A percentile compares a stretch with the other conserved stretches of the same genome.
These are phyloP conservation scores for Arctium lappa DNA, from an alignment of 129 eudicot species.

Conservation along the genomic window DNA sequence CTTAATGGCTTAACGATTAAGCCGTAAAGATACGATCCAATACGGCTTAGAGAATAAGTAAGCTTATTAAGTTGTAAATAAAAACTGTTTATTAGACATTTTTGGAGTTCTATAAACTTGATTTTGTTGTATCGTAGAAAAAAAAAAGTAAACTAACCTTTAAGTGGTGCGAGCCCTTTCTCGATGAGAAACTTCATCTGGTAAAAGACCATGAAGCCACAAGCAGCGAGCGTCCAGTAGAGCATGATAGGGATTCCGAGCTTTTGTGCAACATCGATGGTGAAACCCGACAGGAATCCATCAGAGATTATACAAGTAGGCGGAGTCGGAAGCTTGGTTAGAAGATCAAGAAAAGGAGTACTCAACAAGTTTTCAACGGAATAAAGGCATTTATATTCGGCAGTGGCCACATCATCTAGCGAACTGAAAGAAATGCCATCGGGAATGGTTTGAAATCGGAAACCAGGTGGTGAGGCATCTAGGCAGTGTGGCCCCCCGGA, in stretches of 20 bases:
- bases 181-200: too few relatives aligned
- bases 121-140: not conserved
- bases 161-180: not conserved
- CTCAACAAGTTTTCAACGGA: not conserved
- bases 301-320: slow-evolving; percentile 1
- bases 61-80: too few relatives aligned
- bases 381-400: too few relatives aligned
- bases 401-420: not conserved
- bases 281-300: not conserved
- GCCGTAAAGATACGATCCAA: too few relatives aligned
- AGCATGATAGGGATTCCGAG: slow-evolving; percentile 1
- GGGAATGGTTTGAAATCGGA: slow-evolving; percentile 6
- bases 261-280: not conserved
- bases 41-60: too few relatives aligned
- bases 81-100: too few relatives aligned
- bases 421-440: not conserved
- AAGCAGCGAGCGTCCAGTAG: not conserved
- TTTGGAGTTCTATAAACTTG: too few relatives aligned
- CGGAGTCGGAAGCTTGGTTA: not conserved
- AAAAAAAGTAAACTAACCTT: not conserved
- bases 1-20: too few relatives aligned
- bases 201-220: slow-evolving; percentile 3
- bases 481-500: not conserved
- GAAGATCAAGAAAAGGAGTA: not conserved
- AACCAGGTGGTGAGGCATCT: not conserved